Evolutionary conservation across 306 rosid genomes (phyloP).

Genomic region (Citrullus mucosospermus): DNA sequence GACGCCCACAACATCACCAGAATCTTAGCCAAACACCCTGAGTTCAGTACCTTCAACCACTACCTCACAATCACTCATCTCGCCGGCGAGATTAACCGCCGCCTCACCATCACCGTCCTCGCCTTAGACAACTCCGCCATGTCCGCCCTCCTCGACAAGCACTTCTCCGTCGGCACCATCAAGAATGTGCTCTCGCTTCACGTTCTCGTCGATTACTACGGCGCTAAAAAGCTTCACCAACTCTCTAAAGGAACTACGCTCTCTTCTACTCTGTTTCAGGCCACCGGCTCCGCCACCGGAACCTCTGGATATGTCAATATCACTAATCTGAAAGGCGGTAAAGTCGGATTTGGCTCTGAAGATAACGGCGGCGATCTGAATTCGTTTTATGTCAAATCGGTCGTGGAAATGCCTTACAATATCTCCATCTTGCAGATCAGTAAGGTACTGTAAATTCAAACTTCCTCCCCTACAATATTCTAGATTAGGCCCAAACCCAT

Average conservation of each 20-base stretch:
- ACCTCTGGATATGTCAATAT: slow-evolving; percentile 82
- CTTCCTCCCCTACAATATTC: not conserved
- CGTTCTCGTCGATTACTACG: slow-evolving; percentile 77
- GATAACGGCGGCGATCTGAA: slow-evolving; percentile 45
- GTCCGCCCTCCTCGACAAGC: slow-evolving; percentile 51
- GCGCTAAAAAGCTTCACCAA: slow-evolving; percentile 81
- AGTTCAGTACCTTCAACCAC: slow-evolving; percentile 74
- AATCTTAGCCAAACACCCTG: slow-evolving; percentile 60
- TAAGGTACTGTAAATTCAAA: slow-evolving; percentile 8
- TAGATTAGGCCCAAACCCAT: not conserved
- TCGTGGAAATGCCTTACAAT: slow-evolving; percentile 51
- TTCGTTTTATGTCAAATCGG: slow-evolving; percentile 53
- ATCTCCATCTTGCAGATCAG: slow-evolving; percentile 73
- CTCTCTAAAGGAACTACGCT: slow-evolving; percentile 58
- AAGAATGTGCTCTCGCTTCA: slow-evolving; percentile 83
- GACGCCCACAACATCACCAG: slow-evolving; percentile 57
- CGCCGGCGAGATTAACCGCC: slow-evolving; percentile 82
- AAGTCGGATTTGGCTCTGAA: slow-evolving; percentile 64
- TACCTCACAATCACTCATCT: slow-evolving; percentile 85
- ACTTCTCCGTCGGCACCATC: slow-evolving; percentile 42
- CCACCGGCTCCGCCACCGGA: slow-evolving; percentile 62
- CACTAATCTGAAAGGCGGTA: slow-evolving; percentile 65
- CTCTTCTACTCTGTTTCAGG: slow-evolving; percentile 60
- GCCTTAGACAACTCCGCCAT: slow-evolving; percentile 83
- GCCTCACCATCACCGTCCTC: slow-evolving; percentile 84